Evolutionary conservation across 495 filamentous ascomycete species (phyloP), one percentile per base, ranked within the genome.

Genomic region (Hypoxylon fragiforme): DNA sequence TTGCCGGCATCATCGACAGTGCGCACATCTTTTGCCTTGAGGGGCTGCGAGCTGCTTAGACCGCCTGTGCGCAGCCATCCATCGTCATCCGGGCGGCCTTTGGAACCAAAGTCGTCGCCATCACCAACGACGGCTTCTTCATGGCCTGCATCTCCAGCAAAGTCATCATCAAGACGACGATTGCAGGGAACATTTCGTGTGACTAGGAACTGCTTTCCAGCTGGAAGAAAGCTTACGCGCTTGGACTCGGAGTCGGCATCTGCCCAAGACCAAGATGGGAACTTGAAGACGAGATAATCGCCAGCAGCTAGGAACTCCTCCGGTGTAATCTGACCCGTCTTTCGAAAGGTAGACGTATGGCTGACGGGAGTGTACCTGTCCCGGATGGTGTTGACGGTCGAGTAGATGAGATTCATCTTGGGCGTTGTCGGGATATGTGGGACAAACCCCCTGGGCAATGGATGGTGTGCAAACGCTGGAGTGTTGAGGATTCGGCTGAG

Each of bases 251-350:
- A 81, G 7, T 91, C 89, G 39, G 92, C 92, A 60, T 92, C 89
- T 50, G 85, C 82, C 94, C 94, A 99, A n/a, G 89, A 86, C 94
- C 94, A 99, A 37, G 92, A 94, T 4, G 94, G 94, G 72, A 99
- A 99, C 76, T 96, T 97, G 84, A 92, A 96, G 65, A 96, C 91
- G 31, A 99, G 87, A 72, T 97, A 99, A 75, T 99, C 94, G 60
- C 95, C 94, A 2, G 94, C 95, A 3, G 87, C 85, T 12, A 96
- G 78, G 69, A 99, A 99, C 79, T 99, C 94, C 67, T 97, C 95
- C 34, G 92, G 92, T 0, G 95, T 97, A 73, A 99, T 90, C 72
- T 97, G 87, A 60, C 94, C 94, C 2, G 91, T 95, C 53, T 78
- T 77, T 56, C 91, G 90, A 77, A 99, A 99, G 50, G 89, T 97